Base-by-base conservation (phyloP, 1,139 yeast genomes). In the Taphrina communis region DNA sequence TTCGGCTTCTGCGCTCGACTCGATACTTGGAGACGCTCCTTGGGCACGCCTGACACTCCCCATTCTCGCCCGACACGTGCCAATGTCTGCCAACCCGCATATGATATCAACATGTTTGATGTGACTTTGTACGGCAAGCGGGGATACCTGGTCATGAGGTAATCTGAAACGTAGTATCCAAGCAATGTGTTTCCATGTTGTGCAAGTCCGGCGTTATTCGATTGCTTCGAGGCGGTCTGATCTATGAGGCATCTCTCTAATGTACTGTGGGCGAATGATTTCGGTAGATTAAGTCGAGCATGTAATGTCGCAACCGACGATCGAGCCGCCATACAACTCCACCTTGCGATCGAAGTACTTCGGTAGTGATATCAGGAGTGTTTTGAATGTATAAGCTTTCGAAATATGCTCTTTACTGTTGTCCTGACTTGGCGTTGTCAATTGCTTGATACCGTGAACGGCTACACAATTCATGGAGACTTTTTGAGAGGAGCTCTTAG, bases 71-170 rank as follows among this genome's bases (percentile, higher is more conserved):
- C 97, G 52, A 92, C 80, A 62, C 83, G 84, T 56, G 85, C 80
- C 71, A 94, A 81, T 0, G 92, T 83, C 19, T 82, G 83, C 53
- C 85, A 84, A 1, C 94, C 90, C 78, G 88, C 83, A 76, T 86
- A 89, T 6, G 95, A 83, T 73, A 88, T 87, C 6, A 89, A 86
- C 0, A 95, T 92, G 39, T 86, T 84, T 74, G 87, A 86, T 72
- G 91, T 85, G 38, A 93, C 88, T 12, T 86, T 84, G 74, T 88
- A 84, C 41, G 99, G 98, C 72, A 95, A 83, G 76, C 99, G 85
- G 63, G 99, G 99, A 77, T 91, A 91, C 73, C 84, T 85, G 66
- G 88, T 79, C 75, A 91, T 81, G 71, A 93, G 82, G 75, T 89
- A 80, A 77, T 91, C 96, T 44, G 89, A 83, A 2, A 88, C 88